These are phyloP conservation scores for Komagataella mondaviorum DNA, from an alignment of 805 yeast genomes.

Conservation along the genomic window DNA sequence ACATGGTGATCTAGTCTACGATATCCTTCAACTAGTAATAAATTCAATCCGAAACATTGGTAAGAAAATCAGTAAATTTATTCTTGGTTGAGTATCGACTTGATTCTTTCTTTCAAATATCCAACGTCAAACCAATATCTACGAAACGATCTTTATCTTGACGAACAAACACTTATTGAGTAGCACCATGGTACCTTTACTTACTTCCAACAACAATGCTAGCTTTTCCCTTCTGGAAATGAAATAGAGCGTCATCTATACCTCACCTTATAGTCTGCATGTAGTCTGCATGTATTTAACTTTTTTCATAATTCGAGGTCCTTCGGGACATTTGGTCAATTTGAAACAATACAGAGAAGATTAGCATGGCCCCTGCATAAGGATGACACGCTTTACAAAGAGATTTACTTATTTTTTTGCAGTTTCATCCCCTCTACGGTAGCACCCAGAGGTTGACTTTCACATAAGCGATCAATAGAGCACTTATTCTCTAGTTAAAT, in stretches of 20 bases:
- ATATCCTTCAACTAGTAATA: background rate
- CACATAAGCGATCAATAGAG: background rate
- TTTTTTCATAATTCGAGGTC: slow-evolving; percentile 14
- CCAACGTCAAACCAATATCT: too few species aligned
- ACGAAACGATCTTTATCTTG: too few species aligned
- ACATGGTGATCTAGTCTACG: background rate
- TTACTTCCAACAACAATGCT: too few species aligned
- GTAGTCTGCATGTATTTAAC: background rate
- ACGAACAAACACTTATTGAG: too few species aligned
- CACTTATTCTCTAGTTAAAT: background rate
- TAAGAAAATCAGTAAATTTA: too few species aligned
- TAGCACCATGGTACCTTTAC: too few species aligned
- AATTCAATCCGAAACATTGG: background rate
- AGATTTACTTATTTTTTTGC: slow-evolving; percentile 86
- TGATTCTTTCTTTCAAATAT: too few species aligned
- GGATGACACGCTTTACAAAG: slow-evolving; percentile 99
- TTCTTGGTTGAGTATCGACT: too few species aligned
- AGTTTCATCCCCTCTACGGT: background rate
- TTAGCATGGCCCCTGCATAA: slow-evolving; percentile 99
- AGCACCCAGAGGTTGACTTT: background rate
- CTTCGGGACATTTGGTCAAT: slow-evolving; percentile 96
- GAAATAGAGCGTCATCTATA: too few species aligned
- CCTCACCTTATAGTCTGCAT: too few species aligned
- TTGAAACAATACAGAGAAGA: slow-evolving; percentile 99
- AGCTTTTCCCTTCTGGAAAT: too few species aligned